Evolutionary conservation across 257 asterid genomes (phyloP).

Genomic region (Nicotiana undulata): DNA sequence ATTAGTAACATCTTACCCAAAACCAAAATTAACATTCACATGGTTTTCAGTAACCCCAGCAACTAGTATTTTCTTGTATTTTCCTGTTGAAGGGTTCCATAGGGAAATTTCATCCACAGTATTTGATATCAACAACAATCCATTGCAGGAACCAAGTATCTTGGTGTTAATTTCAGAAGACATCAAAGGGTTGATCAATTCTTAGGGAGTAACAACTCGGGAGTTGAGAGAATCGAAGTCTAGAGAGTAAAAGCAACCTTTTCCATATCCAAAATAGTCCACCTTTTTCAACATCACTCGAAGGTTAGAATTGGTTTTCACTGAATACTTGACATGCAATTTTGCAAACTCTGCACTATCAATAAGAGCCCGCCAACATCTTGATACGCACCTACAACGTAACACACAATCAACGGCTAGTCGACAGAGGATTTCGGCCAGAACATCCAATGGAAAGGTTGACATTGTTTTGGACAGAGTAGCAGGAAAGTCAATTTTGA

Average conservation of each 20-base stretch:
- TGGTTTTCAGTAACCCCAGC: not conserved
- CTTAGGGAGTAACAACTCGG: not conserved
- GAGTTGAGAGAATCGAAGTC: not conserved
- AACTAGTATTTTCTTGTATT: not conserved
- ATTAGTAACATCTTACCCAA: not conserved
- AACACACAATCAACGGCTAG: not conserved
- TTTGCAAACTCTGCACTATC: not conserved
- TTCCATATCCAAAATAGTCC: not conserved
- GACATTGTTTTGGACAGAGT: not conserved
- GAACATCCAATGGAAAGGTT: not conserved
- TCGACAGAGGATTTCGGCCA: not conserved
- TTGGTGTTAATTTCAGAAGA: not conserved
- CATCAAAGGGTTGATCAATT: not conserved
- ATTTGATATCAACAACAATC: not conserved
- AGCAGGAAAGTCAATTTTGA: not conserved
- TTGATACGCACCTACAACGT: not conserved
- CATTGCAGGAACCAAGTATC: not conserved
- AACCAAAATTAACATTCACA: not conserved
- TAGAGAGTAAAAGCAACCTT: not conserved
- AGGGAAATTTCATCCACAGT: not conserved
- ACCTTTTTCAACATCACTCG: not conserved
- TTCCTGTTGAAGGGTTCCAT: not conserved
- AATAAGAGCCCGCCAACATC: not conserved
- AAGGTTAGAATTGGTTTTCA: not conserved
- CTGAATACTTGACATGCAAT: not conserved